A percentile compares a stretch with the other conserved stretches of the same genome.
Evolutionary conservation across 768 basidiomycete species (phyloP).

Genomic region (Leccinum olivaceopallidum): DNA sequence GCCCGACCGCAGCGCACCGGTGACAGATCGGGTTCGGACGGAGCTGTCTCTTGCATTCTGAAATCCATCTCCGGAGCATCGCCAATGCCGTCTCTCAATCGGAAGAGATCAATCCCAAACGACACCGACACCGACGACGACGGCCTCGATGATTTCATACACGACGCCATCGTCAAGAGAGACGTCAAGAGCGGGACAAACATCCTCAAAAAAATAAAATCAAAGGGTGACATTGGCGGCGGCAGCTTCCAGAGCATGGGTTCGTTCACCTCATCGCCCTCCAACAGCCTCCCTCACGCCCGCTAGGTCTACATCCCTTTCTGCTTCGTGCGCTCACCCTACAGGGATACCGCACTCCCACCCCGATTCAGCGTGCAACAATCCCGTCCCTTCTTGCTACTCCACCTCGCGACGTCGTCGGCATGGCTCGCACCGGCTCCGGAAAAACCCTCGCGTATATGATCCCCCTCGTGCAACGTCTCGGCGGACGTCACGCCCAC

Average conservation of each 20-base stretch:
- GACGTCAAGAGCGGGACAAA: slow-evolving; percentile 76
- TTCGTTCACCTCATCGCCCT: slow-evolving; percentile 36
- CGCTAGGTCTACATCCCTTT: slow-evolving; percentile 75
- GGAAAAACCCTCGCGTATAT: slow-evolving; percentile 98
- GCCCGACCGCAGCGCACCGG: neutral
- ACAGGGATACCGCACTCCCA: slow-evolving; percentile 94
- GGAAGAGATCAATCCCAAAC: slow-evolving; percentile 27
- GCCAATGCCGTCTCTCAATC: slow-evolving; percentile 33
- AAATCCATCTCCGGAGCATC: slow-evolving; percentile 18
- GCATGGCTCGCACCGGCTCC: slow-evolving; percentile 98
- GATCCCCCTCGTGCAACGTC: slow-evolving; percentile 85
- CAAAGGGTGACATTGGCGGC: slow-evolving; percentile 82
- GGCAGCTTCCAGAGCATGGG: slow-evolving; percentile 98
- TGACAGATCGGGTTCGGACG: slow-evolving; percentile 5
- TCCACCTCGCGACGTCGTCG: slow-evolving; percentile 91
- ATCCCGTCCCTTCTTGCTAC: slow-evolving; percentile 82
- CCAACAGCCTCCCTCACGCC: neutral
- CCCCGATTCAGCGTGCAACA: slow-evolving; percentile 91
- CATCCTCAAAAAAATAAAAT: slow-evolving; percentile 75
- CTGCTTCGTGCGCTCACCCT: slow-evolving; percentile 82
- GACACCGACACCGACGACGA: slow-evolving; percentile 10
- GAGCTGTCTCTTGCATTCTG: no score
- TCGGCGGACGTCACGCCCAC: slow-evolving; percentile 77
- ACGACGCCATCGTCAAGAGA: neutral
- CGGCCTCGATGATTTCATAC: slow-evolving; percentile 50